Evolutionary conservation across 495 filamentous ascomycete genomes (phyloP), one percentile per base, ranked within the genome.

Genomic region (Penicillium alfredii): DNA sequence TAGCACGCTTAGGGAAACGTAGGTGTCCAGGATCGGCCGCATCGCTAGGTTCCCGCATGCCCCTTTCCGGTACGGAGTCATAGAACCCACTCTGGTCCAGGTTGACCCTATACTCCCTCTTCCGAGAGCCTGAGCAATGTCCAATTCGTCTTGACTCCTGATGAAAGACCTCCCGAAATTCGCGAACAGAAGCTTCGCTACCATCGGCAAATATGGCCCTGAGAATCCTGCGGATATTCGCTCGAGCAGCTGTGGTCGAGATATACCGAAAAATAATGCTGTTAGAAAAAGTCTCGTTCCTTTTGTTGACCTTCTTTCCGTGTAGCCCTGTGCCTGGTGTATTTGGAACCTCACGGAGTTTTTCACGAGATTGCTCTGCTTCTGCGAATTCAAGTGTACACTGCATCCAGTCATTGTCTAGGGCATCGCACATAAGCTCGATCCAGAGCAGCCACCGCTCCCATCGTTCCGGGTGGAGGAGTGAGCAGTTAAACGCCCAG

Each of bases 401-500:
- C 30, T 81, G 74, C 2, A 64, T 55, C 72, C 85, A 84, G 50
- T 98, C 92, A 27, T 68, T 69, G 47, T 92, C 78, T 1, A 96
- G 50, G n/a, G 84, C 72, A 22, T 86, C 77, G 11, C 94, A 56
- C 77, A 94, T 84, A 26, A 81, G 81, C 18, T 80, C 75, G 3
- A 96, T 66, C 85, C 87, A 94, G 6, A 77, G 55, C 40, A 72
- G 79, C 92, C 92, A 98, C 49, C 77, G 71, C 37, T 73, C 74
- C 92, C 92, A 98, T 15, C 88, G 62, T 21, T 64, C 67, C 24
- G 72, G 72, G 36, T 89, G 71, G 25, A 71, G 57, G 2, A 86
- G 71, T 10, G 86, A 87, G 61, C 92, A 98, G 46, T 88, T 89
- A 57, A 96, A 94, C 0, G 84, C 81, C 92, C 92, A 97, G 3